A percentile compares a stretch with the other conserved stretches of the same genome.
These are phyloP conservation scores for Clavispora fructus DNA, from an alignment of 805 yeast species.

Conservation along the genomic window DNA sequence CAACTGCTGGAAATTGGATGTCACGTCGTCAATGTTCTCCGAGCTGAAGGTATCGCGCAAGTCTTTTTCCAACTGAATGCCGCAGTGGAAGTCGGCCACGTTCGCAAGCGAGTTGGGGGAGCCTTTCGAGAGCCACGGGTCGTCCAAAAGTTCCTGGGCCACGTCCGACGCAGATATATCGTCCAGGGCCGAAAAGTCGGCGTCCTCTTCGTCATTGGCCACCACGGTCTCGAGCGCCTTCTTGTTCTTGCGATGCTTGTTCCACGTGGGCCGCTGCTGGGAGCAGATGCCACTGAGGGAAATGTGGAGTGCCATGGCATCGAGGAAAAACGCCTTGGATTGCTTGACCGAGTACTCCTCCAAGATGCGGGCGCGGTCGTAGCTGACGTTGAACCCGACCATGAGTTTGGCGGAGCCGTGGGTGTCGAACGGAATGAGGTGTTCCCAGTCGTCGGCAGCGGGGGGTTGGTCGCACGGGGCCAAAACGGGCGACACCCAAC, in stretches of 20 bases:
- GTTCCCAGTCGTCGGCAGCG: conserved; percentile 40
- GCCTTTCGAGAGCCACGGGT: conserved; percentile 83
- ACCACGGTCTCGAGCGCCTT: conserved; percentile 11
- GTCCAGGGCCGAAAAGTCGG: conserved; percentile 3
- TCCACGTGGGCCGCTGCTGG: conserved; percentile 78
- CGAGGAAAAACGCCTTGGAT: conserved; percentile 75
- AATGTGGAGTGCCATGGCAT: conserved; percentile 89
- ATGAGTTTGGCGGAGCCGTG: conserved; percentile 47
- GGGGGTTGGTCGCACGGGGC: conserved; percentile 43
- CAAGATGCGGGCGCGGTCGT: conserved; percentile 77
- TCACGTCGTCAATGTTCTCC: conserved; percentile 48
- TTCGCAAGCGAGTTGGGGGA: conserved; percentile 74
- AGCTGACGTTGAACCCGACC: conserved; percentile 87
- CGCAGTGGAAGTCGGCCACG: conserved; percentile 77
- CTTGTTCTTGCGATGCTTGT: conserved; percentile 45
- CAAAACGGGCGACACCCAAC: conserved; percentile 89
- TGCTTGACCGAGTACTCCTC: conserved; percentile 74
- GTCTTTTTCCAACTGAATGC: conserved; percentile 58
- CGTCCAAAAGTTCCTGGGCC: conserved; percentile 39
- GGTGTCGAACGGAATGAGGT: conserved; percentile 72
- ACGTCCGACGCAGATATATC: conserved; percentile 19
- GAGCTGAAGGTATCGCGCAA: conserved; percentile 61
- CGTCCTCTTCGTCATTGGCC: conserved; percentile 14
- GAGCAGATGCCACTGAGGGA: conserved; percentile 92
- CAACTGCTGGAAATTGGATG: conserved; percentile 52